phyloP scores from a whole-genome alignment of 768 basidiomycete species.

The Kwoniella dejecticola region DNA sequence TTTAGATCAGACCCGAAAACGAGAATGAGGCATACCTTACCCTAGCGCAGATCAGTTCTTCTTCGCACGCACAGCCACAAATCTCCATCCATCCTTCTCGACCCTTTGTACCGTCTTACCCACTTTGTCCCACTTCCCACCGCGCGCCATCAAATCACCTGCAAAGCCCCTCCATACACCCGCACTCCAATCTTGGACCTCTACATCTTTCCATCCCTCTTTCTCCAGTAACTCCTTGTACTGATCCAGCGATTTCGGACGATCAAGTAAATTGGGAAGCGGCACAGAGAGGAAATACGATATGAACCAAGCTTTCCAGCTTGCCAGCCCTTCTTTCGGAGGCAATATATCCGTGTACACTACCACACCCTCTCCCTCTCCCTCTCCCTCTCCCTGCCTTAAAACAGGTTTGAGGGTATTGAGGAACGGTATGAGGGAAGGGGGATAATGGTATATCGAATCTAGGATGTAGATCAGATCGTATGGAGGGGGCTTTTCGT shows the following conservation, averaged over 20 bases:
- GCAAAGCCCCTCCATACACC: conserved; percentile 38
- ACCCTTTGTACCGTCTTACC: conserved; percentile 18
- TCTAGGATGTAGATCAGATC: conserved; percentile 49
- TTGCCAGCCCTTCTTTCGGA: conserved; percentile 18
- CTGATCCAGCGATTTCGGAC: conserved; percentile 16
- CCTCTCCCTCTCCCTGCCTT: too few species aligned
- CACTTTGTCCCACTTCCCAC: conserved; percentile 29
- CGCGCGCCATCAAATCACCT: conserved; percentile 16
- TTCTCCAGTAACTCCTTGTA: conserved; percentile 27
- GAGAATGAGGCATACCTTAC: too few species aligned
- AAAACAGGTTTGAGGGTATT: conserved; percentile 17
- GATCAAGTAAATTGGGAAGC: conserved; percentile 24
- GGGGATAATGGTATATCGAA: conserved; percentile 48
- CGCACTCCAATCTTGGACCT: conserved; percentile 42
- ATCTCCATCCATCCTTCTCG: conserved; percentile 35
- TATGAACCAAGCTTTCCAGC: conserved; percentile 27
- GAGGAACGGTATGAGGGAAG: conserved; percentile 36
- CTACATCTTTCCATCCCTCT: conserved; percentile 31
- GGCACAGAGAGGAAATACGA: conserved; percentile 35
- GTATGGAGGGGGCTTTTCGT: conserved; percentile 28
- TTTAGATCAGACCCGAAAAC: too few species aligned
- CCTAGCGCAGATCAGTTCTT: too few species aligned
- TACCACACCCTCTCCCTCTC: conserved; percentile 21
- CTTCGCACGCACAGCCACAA: conserved; percentile 38
- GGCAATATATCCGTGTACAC: conserved; percentile 47